phyloP scores from a whole-genome alignment of 2,329 filamentous ascomycete genomes.

The Helminthosporium solani region DNA sequence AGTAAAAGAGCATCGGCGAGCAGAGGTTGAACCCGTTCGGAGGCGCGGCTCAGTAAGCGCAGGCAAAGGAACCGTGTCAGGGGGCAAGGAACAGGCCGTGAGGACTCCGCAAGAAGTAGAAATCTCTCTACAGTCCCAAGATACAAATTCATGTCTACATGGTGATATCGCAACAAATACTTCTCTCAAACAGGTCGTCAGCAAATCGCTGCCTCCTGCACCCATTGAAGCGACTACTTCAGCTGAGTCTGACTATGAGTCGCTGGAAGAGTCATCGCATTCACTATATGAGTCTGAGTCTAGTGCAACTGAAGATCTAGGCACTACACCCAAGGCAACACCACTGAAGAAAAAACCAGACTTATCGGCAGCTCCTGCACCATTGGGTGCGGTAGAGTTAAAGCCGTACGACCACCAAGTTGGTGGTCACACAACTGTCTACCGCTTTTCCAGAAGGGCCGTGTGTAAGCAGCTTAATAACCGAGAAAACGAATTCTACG shows the following conservation, averaged over 20 bases:
- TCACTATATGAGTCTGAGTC: constrained; percentile 53
- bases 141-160: constrained; percentile 61
- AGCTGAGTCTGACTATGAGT: constrained; percentile 47
- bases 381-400: constrained; percentile 87
- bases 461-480: constrained; percentile 99
- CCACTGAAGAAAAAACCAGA: constrained; percentile 34
- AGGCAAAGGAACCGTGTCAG: constrained; percentile 30
- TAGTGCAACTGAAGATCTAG: constrained; percentile 56
- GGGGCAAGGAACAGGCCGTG: constrained; percentile 31
- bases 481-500: constrained; percentile 97
- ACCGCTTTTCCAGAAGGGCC: constrained; percentile 90
- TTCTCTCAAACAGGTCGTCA: constrained; percentile 41
- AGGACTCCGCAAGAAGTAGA: constrained; percentile 56
- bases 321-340: constrained; percentile 41
- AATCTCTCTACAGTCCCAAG: constrained; percentile 61
- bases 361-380: constrained; percentile 45
- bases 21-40: constrained; percentile 27
- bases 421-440: constrained; percentile 92
- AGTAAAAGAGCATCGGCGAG: constrained; percentile 25
- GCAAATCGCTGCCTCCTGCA: constrained; percentile 39
- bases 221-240: constrained; percentile 27
- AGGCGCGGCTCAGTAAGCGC: constrained; percentile 28
- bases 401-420: constrained; percentile 98
- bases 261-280: constrained; percentile 45
- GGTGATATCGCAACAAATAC: constrained; percentile 54